Evolutionary conservation across 2,329 filamentous ascomycete species (phyloP).

Genomic region (Aspergillus hiratsukae): DNA sequence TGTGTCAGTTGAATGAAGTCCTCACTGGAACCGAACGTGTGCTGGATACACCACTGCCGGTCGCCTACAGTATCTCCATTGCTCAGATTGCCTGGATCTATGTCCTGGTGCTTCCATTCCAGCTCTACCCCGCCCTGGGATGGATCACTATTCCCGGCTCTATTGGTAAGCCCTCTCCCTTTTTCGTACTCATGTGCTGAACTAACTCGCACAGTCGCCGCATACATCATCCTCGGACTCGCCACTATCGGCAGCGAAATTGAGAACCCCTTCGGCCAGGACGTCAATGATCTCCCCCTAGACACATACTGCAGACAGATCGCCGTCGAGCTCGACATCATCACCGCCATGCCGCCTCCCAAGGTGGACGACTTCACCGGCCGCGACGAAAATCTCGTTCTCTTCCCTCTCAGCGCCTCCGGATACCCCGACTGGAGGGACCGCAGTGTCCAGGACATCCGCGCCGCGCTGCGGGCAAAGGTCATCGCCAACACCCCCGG

Average conservation of each 20-base stretch:
- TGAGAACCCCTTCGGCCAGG: conserved; percentile 78
- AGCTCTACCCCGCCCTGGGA: conserved; percentile 59
- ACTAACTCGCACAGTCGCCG: conserved; percentile 44
- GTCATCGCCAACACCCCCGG: conserved; percentile 21
- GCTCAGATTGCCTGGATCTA: conserved; percentile 85
- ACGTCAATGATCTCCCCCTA: conserved; percentile 76
- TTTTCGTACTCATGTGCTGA: background rate
- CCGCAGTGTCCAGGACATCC: conserved; percentile 46
- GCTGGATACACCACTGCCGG: conserved; percentile 73
- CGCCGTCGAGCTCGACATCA: conserved; percentile 67
- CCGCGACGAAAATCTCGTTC: conserved; percentile 33
- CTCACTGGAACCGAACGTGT: conserved; percentile 71
- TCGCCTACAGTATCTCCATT: conserved; percentile 80
- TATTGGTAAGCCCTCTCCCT: conserved; percentile 40
- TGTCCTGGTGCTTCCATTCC: conserved; percentile 75
- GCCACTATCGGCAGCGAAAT: conserved; percentile 73
- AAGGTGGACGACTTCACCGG: conserved; percentile 46
- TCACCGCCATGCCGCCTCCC: conserved; percentile 57
- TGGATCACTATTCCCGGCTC: conserved; percentile 78
- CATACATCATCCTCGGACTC: conserved; percentile 79
- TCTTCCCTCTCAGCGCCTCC: conserved; percentile 39
- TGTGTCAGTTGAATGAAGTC: conserved; percentile 66
- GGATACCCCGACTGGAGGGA: conserved; percentile 48
- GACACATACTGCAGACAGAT: conserved; percentile 74
- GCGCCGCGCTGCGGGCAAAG: conserved; percentile 37